These are phyloP conservation scores for Ceratocystis cubensis DNA, from an alignment of 2,329 filamentous ascomycete species.

Conservation along the genomic window DNA sequence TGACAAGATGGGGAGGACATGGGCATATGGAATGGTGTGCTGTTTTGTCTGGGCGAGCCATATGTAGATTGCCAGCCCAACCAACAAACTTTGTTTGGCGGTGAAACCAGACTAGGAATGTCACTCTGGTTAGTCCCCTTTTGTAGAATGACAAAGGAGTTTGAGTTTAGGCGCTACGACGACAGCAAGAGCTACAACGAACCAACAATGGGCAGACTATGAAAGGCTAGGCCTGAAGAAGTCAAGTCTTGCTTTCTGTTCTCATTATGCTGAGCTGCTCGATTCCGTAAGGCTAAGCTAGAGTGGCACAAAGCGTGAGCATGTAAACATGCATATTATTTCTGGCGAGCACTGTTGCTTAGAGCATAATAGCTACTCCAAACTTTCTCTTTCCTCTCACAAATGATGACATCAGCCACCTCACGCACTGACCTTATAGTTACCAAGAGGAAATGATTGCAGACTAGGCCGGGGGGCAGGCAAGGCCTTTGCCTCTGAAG, in stretches of 20 bases:
- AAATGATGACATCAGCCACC: not conserved
- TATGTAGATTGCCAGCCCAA: not conserved
- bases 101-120: not conserved
- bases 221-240: not conserved
- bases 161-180: not conserved
- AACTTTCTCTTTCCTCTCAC: not conserved
- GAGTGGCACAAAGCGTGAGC: not conserved
- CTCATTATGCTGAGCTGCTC: not conserved
- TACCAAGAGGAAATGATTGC: not conserved
- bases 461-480: not conserved
- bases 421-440: not conserved
- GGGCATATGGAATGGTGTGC: too few relatives aligned
- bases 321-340: too few relatives aligned
- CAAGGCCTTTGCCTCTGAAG: not conserved
- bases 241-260: not conserved
- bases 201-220: not conserved
- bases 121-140: not conserved
- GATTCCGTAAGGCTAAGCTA: not conserved
- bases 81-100: constrained; percentile 1
- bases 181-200: not conserved
- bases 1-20: too few relatives aligned
- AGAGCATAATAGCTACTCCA: not conserved
- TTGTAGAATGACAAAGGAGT: not conserved
- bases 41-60: not conserved
- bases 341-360: not conserved